Conservation (phyloP, 805 yeast species). For the Wickerhamomyces tratensis region DNA sequence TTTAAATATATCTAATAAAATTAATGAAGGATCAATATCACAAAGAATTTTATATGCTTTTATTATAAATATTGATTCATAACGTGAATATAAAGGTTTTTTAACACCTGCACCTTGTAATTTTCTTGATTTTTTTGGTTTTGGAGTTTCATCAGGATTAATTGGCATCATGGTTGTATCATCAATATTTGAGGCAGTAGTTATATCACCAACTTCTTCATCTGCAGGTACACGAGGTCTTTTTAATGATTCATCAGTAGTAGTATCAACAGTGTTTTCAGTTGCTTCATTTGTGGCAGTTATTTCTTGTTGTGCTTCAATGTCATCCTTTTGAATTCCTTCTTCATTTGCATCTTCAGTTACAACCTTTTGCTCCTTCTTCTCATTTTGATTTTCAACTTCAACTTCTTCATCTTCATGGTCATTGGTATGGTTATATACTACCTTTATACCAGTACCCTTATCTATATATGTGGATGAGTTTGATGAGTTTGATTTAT, state of each 20-base stretch:
- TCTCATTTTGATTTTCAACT: background rate
- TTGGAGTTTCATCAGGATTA: background rate
- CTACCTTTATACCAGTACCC: background rate
- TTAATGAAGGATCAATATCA: conserved; percentile 11
- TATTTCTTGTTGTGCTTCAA: too few relatives aligned
- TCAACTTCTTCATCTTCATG: background rate
- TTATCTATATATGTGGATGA: background rate
- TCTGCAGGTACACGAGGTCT: background rate
- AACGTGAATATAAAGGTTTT: conserved; percentile 17
- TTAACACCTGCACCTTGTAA: conserved; percentile 18
- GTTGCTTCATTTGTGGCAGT: too few relatives aligned
- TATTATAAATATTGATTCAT: conserved; percentile 15
- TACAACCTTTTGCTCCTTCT: too few relatives aligned
- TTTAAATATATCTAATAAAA: conserved; percentile 14
- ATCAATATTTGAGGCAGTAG: background rate
- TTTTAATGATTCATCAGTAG: background rate
- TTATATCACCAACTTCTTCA: background rate
- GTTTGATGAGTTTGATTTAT: too few relatives aligned
- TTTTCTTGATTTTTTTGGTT: conserved; percentile 12
- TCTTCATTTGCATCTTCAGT: background rate
- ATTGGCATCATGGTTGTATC: background rate
- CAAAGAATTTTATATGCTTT: conserved; percentile 13
- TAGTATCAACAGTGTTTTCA: background rate
- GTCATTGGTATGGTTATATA: background rate
- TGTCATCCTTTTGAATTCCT: too few relatives aligned